These are phyloP conservation scores for Raddia distichophylla DNA, from an alignment of 176 grass and related monocot species.

Conservation along the genomic window DNA sequence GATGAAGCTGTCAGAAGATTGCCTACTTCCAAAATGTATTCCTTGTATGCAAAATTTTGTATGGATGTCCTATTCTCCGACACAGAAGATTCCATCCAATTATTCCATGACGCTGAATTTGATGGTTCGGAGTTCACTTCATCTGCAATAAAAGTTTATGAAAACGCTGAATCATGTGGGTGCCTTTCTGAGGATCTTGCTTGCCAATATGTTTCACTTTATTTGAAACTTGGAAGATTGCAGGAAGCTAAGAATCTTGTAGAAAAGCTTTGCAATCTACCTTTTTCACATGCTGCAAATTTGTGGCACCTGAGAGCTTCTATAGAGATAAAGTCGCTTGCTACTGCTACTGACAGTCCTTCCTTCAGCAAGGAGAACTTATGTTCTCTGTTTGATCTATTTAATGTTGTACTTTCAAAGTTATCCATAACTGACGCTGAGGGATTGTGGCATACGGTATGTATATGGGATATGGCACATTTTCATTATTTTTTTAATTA, in stretches of 20 bases:
- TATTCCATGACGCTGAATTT: slow-evolving; percentile 48
- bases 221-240: slow-evolving; percentile 62
- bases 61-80: slow-evolving; percentile 51
- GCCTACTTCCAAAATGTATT: slow-evolving; percentile 83
- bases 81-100: slow-evolving; percentile 50
- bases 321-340: slow-evolving; percentile 69
- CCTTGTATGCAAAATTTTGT: slow-evolving; percentile 85
- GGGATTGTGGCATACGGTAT: slow-evolving; percentile 54
- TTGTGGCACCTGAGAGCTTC: slow-evolving; percentile 73
- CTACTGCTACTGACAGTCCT: slow-evolving; percentile 23
- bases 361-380: slow-evolving; percentile 53
- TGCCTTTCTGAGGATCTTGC: slow-evolving; percentile 75
- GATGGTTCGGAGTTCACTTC: slow-evolving; percentile 52
- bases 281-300: slow-evolving; percentile 62
- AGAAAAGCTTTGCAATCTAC: slow-evolving; percentile 65
- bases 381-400: slow-evolving; percentile 62
- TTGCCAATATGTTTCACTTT: slow-evolving; percentile 69
- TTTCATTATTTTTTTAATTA: background rate
- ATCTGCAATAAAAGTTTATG: slow-evolving; percentile 67
- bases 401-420: slow-evolving; percentile 57
- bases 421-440: slow-evolving; percentile 62
- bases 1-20: slow-evolving; percentile 81
- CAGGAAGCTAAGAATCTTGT: slow-evolving; percentile 75
- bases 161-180: slow-evolving; percentile 62
- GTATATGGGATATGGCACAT: background rate